A percentile compares a stretch with the other conserved stretches of the same genome.
These are phyloP conservation scores for Ilex asprella DNA, from an alignment of 257 asterid species.

Conservation along the genomic window DNA sequence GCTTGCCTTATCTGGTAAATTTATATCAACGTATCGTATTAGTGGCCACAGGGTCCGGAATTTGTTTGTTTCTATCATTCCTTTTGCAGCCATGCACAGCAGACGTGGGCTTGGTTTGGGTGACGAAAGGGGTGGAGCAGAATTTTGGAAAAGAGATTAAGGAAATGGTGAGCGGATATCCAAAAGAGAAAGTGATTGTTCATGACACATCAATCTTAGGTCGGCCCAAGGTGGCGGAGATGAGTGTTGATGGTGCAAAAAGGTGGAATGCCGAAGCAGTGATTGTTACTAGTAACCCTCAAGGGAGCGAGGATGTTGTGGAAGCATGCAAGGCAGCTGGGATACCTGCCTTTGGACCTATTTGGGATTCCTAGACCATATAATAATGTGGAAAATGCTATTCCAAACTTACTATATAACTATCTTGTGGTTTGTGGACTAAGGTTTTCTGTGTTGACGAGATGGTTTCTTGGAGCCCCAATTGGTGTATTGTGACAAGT, in stretches of 20 bases:
- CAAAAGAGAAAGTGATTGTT: neutral
- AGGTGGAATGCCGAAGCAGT: neutral
- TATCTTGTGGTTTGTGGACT: too few relatives aligned
- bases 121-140: neutral
- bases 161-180: neutral
- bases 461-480: too few relatives aligned
- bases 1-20: neutral
- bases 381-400: too few relatives aligned
- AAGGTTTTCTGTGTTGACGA: too few relatives aligned
- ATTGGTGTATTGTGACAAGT: too few relatives aligned
- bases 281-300: neutral
- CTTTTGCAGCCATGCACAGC: neutral
- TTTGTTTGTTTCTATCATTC: neutral
- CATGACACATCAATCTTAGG: neutral
- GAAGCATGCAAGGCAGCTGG: neutral
- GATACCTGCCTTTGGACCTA: neutral
- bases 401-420: too few relatives aligned
- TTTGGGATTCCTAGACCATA: neutral
- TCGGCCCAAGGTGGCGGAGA: neutral
- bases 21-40: neutral
- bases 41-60: neutral
- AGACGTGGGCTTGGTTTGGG: neutral
- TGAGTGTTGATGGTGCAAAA: neutral
- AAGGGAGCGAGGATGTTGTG: neutral
- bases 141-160: too few relatives aligned